Base-by-base conservation (phyloP, 2,329 filamentous ascomycete genomes). In the Cercospora canescens region DNA sequence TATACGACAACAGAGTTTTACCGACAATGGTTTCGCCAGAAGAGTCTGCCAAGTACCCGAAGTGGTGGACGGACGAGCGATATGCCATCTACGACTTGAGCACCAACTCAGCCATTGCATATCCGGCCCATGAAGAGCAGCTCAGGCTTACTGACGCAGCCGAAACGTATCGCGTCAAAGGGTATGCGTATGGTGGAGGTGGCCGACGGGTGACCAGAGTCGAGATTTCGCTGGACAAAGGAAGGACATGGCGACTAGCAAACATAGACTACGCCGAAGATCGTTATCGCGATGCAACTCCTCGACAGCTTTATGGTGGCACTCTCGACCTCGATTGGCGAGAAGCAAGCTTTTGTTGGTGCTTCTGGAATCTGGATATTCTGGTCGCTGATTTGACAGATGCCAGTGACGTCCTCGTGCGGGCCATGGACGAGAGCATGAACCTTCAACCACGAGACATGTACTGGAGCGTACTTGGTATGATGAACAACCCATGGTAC, bases 401-500 rank as follows among this genome's bases (percentile, higher is more conserved):
- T 2, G 86, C 91, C 0, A 86, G 88, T 50, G 92, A 93, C 73
- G 87, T 97, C 39, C 85, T 96, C 74, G 88, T 96, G 5, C 86
- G 94, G 52, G 90, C 90, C 4, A 96, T 97, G 93, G 94, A 97
- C 72, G 94, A 97, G 70, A 87, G 89, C 62, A 90, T 97, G 87
- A 92, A 91, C 78, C 82, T 92, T 0, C 93, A 96, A 76, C 94
- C 94, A 4, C 86, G 92, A 67, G 94, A 97, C 74, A 95, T 97
- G 92, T 97, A 97, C 80, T 97, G 94, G 94, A 93, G 88, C 67
- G 93, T 96, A 2, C 81, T 97, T 41, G 93, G 94, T 0, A 97
- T 97, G 94, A 97, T 97, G 94, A 97, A 97, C 79, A 97, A 97
- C 73, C 91, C 92, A 0, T 97, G 94, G 94, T 97, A 91, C 77